Evolutionary conservation across 2,329 filamentous ascomycete species (phyloP), one percentile per base, ranked within the genome.

Genomic region (Rugonectria rugulosa): DNA sequence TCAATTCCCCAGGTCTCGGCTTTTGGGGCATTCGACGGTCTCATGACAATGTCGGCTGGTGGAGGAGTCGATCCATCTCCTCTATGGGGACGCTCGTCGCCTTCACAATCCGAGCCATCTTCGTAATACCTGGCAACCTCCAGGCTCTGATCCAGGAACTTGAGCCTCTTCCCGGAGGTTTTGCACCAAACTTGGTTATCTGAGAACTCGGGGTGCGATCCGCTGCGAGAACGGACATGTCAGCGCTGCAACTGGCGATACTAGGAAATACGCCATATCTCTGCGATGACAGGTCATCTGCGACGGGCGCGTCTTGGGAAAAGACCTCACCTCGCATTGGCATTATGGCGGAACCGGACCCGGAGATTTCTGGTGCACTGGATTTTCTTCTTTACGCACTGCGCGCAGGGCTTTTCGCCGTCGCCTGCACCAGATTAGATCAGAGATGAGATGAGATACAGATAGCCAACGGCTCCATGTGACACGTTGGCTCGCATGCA

Each of bases 131-230:
- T 42, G 11, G 56, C 59, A 17, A 61, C 43, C 24, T 56, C 56
- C 11, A 61, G 56, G 38, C 42, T 57, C 49, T 61, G 60, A 15
- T 62, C 60, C 9, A 62, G 54, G 10, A 62, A 62, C 53, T 60
- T 56, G 50, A 62, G 57, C 23, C 43, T 58, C 19, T 62, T 60
- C 8, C 60, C 57, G 2, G 53, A 55, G 4, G 57, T 60, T 24
- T 45, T 58, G 47, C 57, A 61, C 60, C 57, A 62, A 4, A 57
- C 37, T 17, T 62, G 60, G 11, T 21, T 57, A 15, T 47, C 19
- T n/a, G 56, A 61, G 42, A 59, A 61, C 37, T 59, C 59, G 24
- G 48, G 52, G 2, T 51, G 52, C 14, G 56, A 44, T 14, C 48
- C 59, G 21, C 59, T 59, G 38, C 4, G 14, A 20, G 10, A 17